phyloP scores from a whole-genome alignment of 768 basidiomycete genomes.

The Pleurotus tuber-regium region DNA sequence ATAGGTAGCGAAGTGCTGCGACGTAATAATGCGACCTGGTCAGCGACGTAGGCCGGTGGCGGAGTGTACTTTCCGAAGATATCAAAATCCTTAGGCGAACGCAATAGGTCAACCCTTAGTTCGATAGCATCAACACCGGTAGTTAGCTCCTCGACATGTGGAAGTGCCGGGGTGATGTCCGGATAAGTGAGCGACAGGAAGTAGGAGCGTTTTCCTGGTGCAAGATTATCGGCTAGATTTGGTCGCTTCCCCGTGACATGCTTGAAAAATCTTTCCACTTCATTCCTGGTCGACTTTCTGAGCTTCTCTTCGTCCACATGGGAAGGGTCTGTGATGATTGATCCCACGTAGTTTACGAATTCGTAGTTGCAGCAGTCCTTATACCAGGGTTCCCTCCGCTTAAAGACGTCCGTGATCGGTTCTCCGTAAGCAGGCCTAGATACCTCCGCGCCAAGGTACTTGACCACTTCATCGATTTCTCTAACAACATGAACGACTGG shows the following conservation, averaged over 20 bases:
- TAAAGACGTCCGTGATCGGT: constrained; percentile 78
- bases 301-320: neutral
- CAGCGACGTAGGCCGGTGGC: constrained; percentile 66
- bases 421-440: constrained; percentile 89
- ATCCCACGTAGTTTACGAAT: constrained; percentile 72
- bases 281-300: constrained; percentile 44
- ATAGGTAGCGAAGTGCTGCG: constrained; percentile 79
- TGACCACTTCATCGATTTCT: constrained; percentile 76
- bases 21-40: constrained; percentile 78
- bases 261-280: constrained; percentile 82
- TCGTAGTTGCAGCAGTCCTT: constrained; percentile 77
- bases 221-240: constrained; percentile 60
- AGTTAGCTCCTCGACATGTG: constrained; percentile 67
- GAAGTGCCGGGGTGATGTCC: constrained; percentile 70
- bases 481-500: constrained; percentile 85
- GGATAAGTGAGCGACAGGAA: constrained; percentile 94
- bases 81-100: constrained; percentile 43
- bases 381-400: constrained; percentile 85
- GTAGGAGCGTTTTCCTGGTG: constrained; percentile 66
- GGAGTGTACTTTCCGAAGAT: constrained; percentile 58
- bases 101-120: constrained; percentile 89
- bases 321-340: constrained; percentile 17
- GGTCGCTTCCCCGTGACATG: constrained; percentile 75
- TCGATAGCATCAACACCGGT: constrained; percentile 91
- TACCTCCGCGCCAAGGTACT: constrained; percentile 74